phyloP scores from a whole-genome alignment of 1,139 yeast genomes.

The Suhomyces chickasaworum region DNA sequence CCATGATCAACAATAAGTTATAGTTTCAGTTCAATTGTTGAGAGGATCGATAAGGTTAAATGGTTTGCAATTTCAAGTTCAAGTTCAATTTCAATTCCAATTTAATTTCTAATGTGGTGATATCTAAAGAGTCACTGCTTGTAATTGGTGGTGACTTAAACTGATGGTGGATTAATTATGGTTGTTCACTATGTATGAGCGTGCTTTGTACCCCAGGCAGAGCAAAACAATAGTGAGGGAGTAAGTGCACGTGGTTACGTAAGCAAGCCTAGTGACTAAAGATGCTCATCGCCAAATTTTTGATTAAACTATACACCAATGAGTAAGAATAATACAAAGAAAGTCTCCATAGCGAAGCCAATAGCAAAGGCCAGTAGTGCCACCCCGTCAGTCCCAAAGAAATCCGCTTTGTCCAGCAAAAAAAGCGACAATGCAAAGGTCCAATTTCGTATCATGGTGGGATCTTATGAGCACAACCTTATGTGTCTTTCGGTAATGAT shows the following conservation, averaged over 20 bases:
- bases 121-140: too few relatives aligned
- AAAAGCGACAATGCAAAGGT: constrained; percentile 10
- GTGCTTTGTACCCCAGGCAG: background rate
- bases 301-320: background rate
- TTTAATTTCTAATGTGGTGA: too few relatives aligned
- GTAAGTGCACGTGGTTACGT: constrained; percentile 1
- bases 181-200: background rate
- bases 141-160: background rate
- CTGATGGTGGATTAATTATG: background rate
- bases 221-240: background rate
- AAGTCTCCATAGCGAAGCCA: background rate
- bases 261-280: background rate
- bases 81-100: too few relatives aligned
- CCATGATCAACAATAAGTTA: too few relatives aligned
- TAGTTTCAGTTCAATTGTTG: background rate
- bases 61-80: too few relatives aligned
- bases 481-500: constrained; percentile 77
- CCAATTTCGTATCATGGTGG: constrained; percentile 80
- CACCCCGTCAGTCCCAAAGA: background rate
- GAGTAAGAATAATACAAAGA: constrained; percentile 4
- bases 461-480: constrained; percentile 93
- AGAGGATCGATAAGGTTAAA: background rate
- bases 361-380: constrained; percentile 2
- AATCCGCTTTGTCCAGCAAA: background rate
- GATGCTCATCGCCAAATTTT: constrained; percentile 4